A percentile compares a stretch with the other conserved stretches of the same genome.
Evolutionary conservation across 1,284 basidiomycete genomes (phyloP).

Genomic region (Papiliotrema flavescens): DNA sequence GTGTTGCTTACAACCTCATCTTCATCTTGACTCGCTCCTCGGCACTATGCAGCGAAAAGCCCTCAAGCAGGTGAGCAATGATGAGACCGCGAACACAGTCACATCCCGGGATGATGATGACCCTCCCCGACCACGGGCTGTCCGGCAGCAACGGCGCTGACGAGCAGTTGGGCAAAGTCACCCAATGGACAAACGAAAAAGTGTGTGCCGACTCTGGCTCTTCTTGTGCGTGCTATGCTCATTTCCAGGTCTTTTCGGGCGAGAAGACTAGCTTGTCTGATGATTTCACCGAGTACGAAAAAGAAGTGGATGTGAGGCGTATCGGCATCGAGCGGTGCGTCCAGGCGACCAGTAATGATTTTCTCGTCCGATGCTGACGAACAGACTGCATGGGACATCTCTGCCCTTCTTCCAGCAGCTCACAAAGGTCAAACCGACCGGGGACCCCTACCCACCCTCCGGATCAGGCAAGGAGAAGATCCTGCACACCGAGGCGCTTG

Average conservation of each 20-base stretch:
- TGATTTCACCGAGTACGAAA: slow-evolving; percentile 65
- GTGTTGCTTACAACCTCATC: too few relatives aligned
- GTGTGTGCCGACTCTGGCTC: slow-evolving; percentile 10
- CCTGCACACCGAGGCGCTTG: slow-evolving; percentile 69
- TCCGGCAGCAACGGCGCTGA: neutral
- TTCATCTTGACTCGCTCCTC: too few relatives aligned
- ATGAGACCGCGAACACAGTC: too few relatives aligned
- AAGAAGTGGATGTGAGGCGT: slow-evolving; percentile 64
- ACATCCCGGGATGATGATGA: too few relatives aligned
- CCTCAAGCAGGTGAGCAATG: slow-evolving; percentile 35
- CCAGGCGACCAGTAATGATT: neutral
- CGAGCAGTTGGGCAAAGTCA: slow-evolving; percentile 43
- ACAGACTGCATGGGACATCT: slow-evolving; percentile 46
- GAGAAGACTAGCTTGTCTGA: slow-evolving; percentile 61
- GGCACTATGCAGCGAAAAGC: slow-evolving; percentile 42
- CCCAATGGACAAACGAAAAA: slow-evolving; percentile 49
- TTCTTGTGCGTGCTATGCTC: neutral
- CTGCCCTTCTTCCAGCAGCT: slow-evolving; percentile 40
- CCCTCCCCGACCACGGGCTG: too few relatives aligned
- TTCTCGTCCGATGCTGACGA: neutral
- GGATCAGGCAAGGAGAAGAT: slow-evolving; percentile 44
- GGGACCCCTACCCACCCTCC: slow-evolving; percentile 43
- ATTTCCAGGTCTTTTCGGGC: slow-evolving; percentile 58
- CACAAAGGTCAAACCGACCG: slow-evolving; percentile 41
- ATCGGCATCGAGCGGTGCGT: slow-evolving; percentile 62